Percentiles rank a stretch among this genome's conserved stretches.
These are phyloP conservation scores for Rhizopus stolonifer DNA, from an alignment of 371 early-diverging fungal species.

Conservation along the genomic window DNA sequence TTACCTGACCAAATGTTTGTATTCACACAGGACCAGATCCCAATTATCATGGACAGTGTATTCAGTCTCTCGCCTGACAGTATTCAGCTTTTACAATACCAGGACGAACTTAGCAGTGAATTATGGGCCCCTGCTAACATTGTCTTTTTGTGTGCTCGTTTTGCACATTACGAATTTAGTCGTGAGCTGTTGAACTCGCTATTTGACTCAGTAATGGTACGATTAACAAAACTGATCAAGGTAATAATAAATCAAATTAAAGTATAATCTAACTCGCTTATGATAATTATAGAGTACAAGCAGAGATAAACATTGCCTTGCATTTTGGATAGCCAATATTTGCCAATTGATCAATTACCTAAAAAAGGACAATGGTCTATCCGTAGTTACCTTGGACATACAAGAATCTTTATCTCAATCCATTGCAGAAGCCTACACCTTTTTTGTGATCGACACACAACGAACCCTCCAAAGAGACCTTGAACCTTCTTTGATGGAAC, in stretches of 20 bases:
- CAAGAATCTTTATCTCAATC: slow-evolving; percentile 69
- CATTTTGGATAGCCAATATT: slow-evolving; percentile 83
- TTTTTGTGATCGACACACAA: slow-evolving; percentile 59
- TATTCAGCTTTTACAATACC: slow-evolving; percentile 31
- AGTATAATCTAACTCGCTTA: neutral
- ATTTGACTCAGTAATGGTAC: slow-evolving; percentile 50
- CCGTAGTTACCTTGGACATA: slow-evolving; percentile 50
- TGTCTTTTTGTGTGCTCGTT: slow-evolving; percentile 84
- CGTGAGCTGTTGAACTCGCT: slow-evolving; percentile 67
- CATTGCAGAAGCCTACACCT: slow-evolving; percentile 64
- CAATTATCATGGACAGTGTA: slow-evolving; percentile 65
- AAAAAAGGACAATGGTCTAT: slow-evolving; percentile 75
- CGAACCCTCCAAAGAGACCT: slow-evolving; percentile 59
- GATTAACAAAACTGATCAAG: slow-evolving; percentile 55
- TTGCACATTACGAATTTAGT: slow-evolving; percentile 73
- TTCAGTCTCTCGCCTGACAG: slow-evolving; percentile 38
- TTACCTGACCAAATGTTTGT: slow-evolving; percentile 89
- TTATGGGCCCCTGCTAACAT: slow-evolving; percentile 78
- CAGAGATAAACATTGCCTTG: slow-evolving; percentile 33
- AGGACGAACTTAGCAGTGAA: slow-evolving; percentile 27
- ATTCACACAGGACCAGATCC: slow-evolving; percentile 66
- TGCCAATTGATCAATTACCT: slow-evolving; percentile 76
- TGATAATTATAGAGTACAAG: slow-evolving; percentile 18
- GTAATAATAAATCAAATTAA: slow-evolving; percentile 25
- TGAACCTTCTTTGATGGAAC: slow-evolving; percentile 69